Evolutionary conservation across 2,329 filamentous ascomycete genomes (phyloP), one percentile per base, ranked within the genome.

Genomic region (Ophiocordyceps robertsii): DNA sequence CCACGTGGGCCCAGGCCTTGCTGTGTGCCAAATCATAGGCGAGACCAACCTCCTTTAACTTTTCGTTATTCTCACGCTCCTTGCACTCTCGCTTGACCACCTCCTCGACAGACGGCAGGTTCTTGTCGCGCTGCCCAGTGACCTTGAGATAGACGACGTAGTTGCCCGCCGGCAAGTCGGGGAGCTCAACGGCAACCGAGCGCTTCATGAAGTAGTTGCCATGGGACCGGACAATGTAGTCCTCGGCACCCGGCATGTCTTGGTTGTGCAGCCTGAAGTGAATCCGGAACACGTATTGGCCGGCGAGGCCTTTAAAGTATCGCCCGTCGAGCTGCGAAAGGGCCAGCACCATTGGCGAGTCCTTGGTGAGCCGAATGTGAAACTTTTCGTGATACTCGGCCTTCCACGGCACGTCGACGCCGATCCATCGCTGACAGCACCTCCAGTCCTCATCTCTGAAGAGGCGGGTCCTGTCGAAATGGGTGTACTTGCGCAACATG

Each of bases 301-400:
- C 77, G 30, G 71, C 62, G 0, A 81, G 65, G 4, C 76, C 77
- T 46, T 69, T 69, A 54, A 77, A 82, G 53, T 80, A 82, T 19
- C 77, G 65, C 29, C 67, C 64, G 51, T 82, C 76, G 16, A 81
- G 69, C 57, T 82, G 76, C 6, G 74, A 75, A 2, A 81, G 63
- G 1, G 77, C 72, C 4, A 81, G 55, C 16, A 80, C 70, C 2
- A 80, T 62, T 0, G 75, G 74, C 0, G 75, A 74, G 30, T 74
- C 64, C 41, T 72, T 67, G 17, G 67, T 68, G 8, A 80, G 56
- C 38, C 66, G 68, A 53, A 81, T 70, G 44, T 72, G 66, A 53
- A 80, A 80, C 52, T 75, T 77, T 45, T 77, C 68, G 49, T 77
- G 72, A 53, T 77, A 80, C 42, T 77, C 68, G 1, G 71, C 60